These are phyloP conservation scores for Lipomyces yamadae DNA, from an alignment of 805 yeast genomes.

Conservation along the genomic window DNA sequence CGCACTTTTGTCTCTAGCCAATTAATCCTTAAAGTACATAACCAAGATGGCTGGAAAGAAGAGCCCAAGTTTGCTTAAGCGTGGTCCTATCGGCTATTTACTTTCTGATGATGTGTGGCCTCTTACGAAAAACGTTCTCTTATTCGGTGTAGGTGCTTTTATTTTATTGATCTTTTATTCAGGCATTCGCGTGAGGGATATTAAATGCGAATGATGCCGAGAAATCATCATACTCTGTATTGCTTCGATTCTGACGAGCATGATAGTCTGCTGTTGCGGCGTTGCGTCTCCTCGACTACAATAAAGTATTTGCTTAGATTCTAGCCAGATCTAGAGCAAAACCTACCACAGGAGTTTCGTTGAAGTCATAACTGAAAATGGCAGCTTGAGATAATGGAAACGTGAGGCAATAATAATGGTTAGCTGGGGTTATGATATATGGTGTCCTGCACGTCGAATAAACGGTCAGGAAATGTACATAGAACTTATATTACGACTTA, in stretches of 20 bases:
- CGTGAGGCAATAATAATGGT: neutral
- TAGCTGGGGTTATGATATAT: too few relatives aligned
- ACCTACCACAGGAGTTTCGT: neutral
- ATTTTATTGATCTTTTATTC: neutral
- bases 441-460: neutral
- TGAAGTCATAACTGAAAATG: neutral
- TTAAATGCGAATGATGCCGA: neutral
- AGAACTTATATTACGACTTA: neutral
- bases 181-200: neutral
- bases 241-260: neutral
- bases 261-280: slow-evolving; percentile 22
- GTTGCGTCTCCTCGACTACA: slow-evolving; percentile 17
- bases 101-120: slow-evolving; percentile 31
- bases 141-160: slow-evolving; percentile 23
- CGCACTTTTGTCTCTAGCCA: neutral
- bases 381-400: neutral
- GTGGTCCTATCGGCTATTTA: slow-evolving; percentile 16
- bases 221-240: neutral
- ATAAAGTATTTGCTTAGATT: slow-evolving; percentile 21
- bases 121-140: slow-evolving; percentile 25
- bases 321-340: neutral
- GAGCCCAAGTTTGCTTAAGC: slow-evolving; percentile 1
- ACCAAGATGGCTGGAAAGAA: slow-evolving; percentile 20
- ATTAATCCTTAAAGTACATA: neutral
- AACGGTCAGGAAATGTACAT: neutral